Base-by-base conservation (phyloP, 2,329 filamentous ascomycete species). In the Alternaria metachromatica region DNA sequence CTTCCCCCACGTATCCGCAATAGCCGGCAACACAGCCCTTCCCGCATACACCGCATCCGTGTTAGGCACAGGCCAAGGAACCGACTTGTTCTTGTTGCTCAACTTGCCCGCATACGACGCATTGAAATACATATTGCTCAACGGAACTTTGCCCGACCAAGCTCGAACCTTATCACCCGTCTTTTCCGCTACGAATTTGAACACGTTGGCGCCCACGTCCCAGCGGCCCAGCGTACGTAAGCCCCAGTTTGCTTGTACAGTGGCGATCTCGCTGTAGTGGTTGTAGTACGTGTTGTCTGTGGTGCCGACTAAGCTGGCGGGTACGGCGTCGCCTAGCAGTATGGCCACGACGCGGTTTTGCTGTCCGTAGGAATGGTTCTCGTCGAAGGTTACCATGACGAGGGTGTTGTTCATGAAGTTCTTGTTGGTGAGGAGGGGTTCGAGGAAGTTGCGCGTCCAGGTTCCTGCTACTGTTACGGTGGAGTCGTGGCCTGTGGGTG, bases 391-490 rank as follows among this genome's bases (percentile, higher is more conserved):
- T 63, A 96, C 79, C 6, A 95, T 82, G 10, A 96, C 86, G 1
- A 96, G 85, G 0, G 91, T 94, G 74, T 91, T 88, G 54, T 91
- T 82, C 87, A 90, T 91, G 80, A 96, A 95, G 69, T 90, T 86
- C 53, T 83, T 79, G 81, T 95, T 86, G 37, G 85, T 77, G 7
- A 96, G 84, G 9, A 96, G 87, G 0, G 92, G 91, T 61, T 87
- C 85, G 2, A 96, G 80, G 81, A 94, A 94, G 51, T 75, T 81
- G 41, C 87, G 86, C 13, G 88, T 87, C 90, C 91, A 96, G 13
- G 80, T 72, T 3, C 90, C 91, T 2, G 91, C 90, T 26, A 87
- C 85, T 10, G 87, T 91, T 57, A 95, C 86, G 51, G 87, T 87
- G 20, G 87, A 88, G 79, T 96, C 92, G 74, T 96, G 92, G 5